These are phyloP conservation scores for Phytopythium cucurbitacearum DNA, from an alignment of 352 stramenopile genomes.

Conservation along the genomic window DNA sequence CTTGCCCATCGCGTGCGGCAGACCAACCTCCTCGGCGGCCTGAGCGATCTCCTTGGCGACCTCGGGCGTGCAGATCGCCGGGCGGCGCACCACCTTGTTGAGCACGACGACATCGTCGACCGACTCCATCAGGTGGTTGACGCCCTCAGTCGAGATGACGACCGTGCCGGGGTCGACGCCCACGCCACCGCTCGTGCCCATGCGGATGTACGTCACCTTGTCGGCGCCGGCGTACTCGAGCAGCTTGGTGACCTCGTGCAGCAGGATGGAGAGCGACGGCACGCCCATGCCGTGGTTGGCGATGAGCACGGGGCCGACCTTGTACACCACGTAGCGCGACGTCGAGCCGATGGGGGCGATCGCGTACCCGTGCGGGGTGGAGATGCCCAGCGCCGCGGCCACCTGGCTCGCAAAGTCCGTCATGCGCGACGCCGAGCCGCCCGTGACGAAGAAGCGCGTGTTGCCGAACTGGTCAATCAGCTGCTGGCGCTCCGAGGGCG, in stretches of 20 bases:
- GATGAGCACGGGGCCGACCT: constrained; percentile 74
- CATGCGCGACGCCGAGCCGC: constrained; percentile 75
- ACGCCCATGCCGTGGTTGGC: constrained; percentile 82
- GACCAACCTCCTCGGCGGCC: constrained; percentile 35
- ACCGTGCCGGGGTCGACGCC: constrained; percentile 75
- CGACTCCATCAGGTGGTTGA: constrained; percentile 77
- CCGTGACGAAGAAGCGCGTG: constrained; percentile 77
- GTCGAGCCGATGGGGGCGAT: constrained; percentile 63
- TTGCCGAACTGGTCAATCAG: constrained; percentile 56
- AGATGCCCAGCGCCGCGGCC: constrained; percentile 46
- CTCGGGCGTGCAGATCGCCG: constrained; percentile 49
- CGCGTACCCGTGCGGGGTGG: constrained; percentile 60
- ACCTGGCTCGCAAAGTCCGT: constrained; percentile 57
- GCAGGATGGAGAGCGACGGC: constrained; percentile 74
- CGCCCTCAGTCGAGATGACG: constrained; percentile 75
- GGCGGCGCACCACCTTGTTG: constrained; percentile 40
- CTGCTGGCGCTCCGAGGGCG: constrained; percentile 35
- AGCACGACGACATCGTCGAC: constrained; percentile 65
- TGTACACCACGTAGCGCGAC: constrained; percentile 73
- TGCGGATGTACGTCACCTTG: constrained; percentile 65
- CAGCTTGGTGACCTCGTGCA: constrained; percentile 84
- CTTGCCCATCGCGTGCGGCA: constrained; percentile 71
- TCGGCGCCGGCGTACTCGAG: constrained; percentile 66
- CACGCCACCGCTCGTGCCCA: constrained; percentile 77
- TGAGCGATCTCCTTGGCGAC: constrained; percentile 50